Base-by-base conservation (phyloP, 805 yeast species). In the Ogataea sp. region DNA sequence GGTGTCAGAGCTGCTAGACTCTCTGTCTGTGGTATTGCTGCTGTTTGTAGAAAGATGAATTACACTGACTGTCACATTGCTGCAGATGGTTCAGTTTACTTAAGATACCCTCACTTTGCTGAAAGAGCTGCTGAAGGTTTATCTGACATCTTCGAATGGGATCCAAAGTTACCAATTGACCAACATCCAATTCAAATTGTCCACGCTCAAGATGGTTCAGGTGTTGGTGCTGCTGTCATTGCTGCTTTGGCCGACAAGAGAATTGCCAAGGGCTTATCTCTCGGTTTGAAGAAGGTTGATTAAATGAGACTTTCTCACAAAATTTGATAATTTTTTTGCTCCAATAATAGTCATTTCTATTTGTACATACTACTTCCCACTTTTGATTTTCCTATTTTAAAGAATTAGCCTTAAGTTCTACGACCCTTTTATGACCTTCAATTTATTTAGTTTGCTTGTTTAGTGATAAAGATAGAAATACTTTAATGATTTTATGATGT, bases 181-280 rank as follows among this genome's bases (percentile, higher is more conserved):
- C 76, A 78, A 43, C 87, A 87, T 61, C 97, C 97, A 48, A 80
- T 93, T 56, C 65, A 72, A 47, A 78, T 89, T 50, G 85, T 82
- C 31, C 84, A 94, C 42, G 97, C 98, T 48, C 96, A 90, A 68
- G 98, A 93, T 68, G 98, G 98, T 53, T 83, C 93, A 29, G 97
- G 97, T 69, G 96, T 86, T 36, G 98, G 98, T 59, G 98, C 98
- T 41, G 98, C 97, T 38, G 75, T 90, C 53, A 90, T 93, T 65
- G 97, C 98, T 40, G 97, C 97, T 33, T 75, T 90, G 63, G 83
- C 97, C 42, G 77, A 83, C 62, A 71, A 77, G 61, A 81, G 98
- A 69, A 69, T 81, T 55, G 71, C 67, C 48, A 70, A 74, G 44
- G 90, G 90, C 35, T 62, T 72, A 54, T 77, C 86, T 45, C 32